Evolutionary conservation across 371 early-diverging fungal species (phyloP), one percentile per base, ranked within the genome.

Genomic region (Vairimorpha ceranae): DNA sequence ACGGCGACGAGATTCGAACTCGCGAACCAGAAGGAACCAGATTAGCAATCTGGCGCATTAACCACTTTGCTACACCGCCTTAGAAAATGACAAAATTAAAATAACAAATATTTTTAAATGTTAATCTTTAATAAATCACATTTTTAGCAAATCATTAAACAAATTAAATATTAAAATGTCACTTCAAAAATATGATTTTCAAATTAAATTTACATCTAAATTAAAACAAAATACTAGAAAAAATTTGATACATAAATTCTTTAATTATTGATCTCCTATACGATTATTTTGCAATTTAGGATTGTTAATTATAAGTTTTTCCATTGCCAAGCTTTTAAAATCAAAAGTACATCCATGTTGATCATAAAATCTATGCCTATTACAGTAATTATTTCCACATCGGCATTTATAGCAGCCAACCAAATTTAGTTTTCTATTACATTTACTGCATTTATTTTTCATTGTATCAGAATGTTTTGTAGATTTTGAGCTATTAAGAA

Each of bases 31-130:
- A 88, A 87, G 87, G 84, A 80, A 88, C 84, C 84, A 86, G 86
- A 87, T 88, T 89, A 89, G 89, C 89, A 89, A 88, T 87, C 86
- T 86, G 84, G 81, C 89, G 88, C 87, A 87, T 87, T 89, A 89
- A 89, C 89, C 89, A 88, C 89, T 89, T 88, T 86, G 87, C 88
- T 88, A 89, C 85, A 80, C 67, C 67, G 85, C 75, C 86, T 75
- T 52, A 25, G 58, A 41, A 48, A 60, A 70, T 32, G 4, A 38
- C 7, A 38, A 38, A 7, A 7, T 38, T 38, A 38, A 38, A 38
- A 38, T 23, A 58, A 10, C 2, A 52, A 35, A 32, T 10, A 68
- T 33, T 29, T 35, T 38, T 38, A 7, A 7, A 38, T 38, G 4
- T 4, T 7, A 38, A 38, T 7, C 4, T 14, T 38, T 7, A 38